A percentile compares a stretch with the other conserved stretches of the same genome.
phyloP scores from a whole-genome alignment of 1,284 basidiomycete species.

The Moesziomyces parantarcticus region DNA sequence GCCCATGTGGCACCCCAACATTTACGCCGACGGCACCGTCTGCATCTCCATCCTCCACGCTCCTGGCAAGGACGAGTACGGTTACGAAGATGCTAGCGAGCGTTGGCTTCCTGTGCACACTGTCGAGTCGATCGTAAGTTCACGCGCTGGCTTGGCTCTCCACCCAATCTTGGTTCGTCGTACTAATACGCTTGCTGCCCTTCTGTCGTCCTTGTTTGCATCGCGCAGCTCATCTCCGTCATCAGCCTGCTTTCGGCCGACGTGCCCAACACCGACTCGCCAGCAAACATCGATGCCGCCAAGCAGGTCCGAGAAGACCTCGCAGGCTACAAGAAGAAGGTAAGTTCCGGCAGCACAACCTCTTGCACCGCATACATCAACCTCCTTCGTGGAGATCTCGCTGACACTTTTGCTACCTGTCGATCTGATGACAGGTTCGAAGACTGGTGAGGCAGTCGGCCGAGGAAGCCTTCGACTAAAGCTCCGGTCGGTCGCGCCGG shows the following conservation, averaged over 20 bases:
- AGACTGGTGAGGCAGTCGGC: conserved; percentile 64
- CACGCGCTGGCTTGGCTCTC: not conserved
- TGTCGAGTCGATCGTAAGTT: conserved; percentile 92
- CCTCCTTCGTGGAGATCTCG: not conserved
- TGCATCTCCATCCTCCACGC: conserved; percentile 98
- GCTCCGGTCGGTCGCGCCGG: not conserved
- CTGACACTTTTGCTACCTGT: not conserved
- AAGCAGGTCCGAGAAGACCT: conserved; percentile 67
- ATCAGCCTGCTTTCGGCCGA: conserved; percentile 94
- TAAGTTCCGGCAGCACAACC: conserved; percentile 9
- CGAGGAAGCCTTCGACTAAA: conserved; percentile 57
- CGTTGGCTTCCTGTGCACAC: conserved; percentile 97
- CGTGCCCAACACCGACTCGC: conserved; percentile 90
- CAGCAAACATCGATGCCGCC: conserved; percentile 92
- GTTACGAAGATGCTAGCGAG: conserved; percentile 97
- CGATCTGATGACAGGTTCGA: conserved; percentile 42
- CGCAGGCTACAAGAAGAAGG: conserved; percentile 64
- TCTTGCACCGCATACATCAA: not conserved
- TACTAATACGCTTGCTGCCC: not conserved
- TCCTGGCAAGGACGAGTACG: conserved; percentile 96
- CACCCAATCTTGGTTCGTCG: not conserved
- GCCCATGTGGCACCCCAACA: conserved; percentile 99
- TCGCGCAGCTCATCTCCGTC: conserved; percentile 85
- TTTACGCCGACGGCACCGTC: conserved; percentile 84
- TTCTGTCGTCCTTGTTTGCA: too few species aligned